Base-by-base conservation (phyloP, 495 filamentous ascomycete genomes). In the Aspergillus ostianus region DNA sequence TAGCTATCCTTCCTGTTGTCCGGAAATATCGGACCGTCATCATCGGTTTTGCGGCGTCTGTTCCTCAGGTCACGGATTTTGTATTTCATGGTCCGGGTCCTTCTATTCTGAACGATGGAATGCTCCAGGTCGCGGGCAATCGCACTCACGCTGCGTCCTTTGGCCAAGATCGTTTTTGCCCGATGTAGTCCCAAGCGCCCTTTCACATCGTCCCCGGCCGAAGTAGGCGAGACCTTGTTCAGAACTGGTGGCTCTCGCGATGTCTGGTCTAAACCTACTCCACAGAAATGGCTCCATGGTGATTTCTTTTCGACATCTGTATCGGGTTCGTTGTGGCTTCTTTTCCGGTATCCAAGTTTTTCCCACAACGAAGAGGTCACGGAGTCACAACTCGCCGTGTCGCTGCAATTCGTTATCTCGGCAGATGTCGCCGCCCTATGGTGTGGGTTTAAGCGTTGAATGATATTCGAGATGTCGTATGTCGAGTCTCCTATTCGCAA, bases 361-460 rank as follows among this genome's bases (percentile, higher is more conserved):
- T 62, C 61, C 32, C 73, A 63, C 21, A 75, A 65, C 41, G 72
- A 69, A 30, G 58, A 68, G 21, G 68, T 64, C 21, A 61, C 29
- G 19, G 61, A 65, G 18, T 56, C 53, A 55, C 49, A 45, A 57
- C 61, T 61, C 15, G 45, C 49, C 15, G 53, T 47, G 26, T 63
- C 59, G 27, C 55, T 61, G 8, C 45, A n/a, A 47, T 62, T 56
- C 21, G 62, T 58, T 18, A 67, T 51, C 19, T 64, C 60, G 21
- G 55, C 54, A 2, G 41, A 36, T 15, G 61, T 46, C 27, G 36
- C 13, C 15, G 36, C 13, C 12, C 36, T 41, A 41, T 41, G 10
- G 36, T 12, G 36, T 41, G 36, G 36, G 4, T 17, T 41, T 12
- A 41, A 17, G 12, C 36, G 36, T 17, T 41, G 36, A 41, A 41